Evolutionary conservation across 176 grass and related monocot species (phyloP).

Genomic region (Poa pratensis): DNA sequence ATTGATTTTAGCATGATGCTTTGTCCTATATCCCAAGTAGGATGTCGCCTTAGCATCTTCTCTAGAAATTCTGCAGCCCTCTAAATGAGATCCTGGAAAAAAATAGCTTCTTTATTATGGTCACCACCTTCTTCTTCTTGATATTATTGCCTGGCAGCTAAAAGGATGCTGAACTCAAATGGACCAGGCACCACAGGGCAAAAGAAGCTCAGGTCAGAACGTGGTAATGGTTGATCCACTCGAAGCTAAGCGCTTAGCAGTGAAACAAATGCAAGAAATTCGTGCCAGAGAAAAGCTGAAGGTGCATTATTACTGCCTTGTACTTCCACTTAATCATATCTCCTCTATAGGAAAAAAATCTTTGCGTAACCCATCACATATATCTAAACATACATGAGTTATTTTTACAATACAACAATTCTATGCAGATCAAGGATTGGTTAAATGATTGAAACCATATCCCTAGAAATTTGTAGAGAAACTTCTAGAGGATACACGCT

Average conservation of each 20-base stretch:
- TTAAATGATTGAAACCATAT: neutral
- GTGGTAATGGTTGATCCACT: slow-evolving; percentile 94
- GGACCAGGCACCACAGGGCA: slow-evolving; percentile 58
- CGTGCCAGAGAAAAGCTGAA: slow-evolving; percentile 77
- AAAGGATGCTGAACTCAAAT: slow-evolving; percentile 33
- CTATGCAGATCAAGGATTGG: neutral
- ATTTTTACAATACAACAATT: neutral
- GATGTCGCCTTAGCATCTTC: neutral
- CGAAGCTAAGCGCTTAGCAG: slow-evolving; percentile 90
- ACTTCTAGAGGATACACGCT: neutral
- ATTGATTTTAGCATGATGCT: neutral
- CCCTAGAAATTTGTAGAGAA: neutral
- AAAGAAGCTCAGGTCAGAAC: slow-evolving; percentile 68
- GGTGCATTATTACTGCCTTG: slow-evolving; percentile 45
- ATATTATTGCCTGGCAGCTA: slow-evolving; percentile 35
- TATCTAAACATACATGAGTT: neutral
- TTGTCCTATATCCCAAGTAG: neutral
- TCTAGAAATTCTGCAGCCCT: slow-evolving; percentile 13
- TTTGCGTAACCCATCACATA: neutral
- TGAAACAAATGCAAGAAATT: slow-evolving; percentile 94
- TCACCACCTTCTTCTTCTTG: slow-evolving; percentile 11
- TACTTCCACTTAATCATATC: slow-evolving; percentile 26
- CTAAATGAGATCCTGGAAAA: neutral
- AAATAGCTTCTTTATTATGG: neutral
- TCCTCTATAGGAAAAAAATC: slow-evolving; percentile 34